Conservation (phyloP, 1,284 basidiomycete genomes). For the Clitocybe nebularis region DNA sequence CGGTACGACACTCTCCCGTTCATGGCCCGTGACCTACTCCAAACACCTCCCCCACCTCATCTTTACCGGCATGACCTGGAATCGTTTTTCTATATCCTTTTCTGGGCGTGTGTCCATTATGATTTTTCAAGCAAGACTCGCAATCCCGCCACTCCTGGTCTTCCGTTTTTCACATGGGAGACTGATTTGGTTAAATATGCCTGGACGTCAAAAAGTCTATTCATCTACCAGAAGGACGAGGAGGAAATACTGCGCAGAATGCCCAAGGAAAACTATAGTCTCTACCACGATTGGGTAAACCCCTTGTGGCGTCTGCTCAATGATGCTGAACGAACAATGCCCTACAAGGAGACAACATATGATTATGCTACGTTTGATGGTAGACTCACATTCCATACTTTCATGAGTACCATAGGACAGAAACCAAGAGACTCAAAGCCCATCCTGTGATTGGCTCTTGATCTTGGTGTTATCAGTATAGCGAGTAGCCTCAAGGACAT, state of each 20-base stretch:
- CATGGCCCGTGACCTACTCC: slow-evolving; percentile 2
- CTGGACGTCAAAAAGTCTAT: not conserved
- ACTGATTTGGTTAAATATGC: not conserved
- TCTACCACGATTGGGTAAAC: not conserved
- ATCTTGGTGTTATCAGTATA: too few relatives aligned
- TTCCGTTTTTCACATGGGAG: not conserved
- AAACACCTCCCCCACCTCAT: slow-evolving; percentile 1
- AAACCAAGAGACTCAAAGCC: too few relatives aligned
- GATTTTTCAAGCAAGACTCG: not conserved
- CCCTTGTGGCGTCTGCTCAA: not conserved
- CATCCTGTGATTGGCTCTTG: too few relatives aligned
- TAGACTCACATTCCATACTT: not conserved
- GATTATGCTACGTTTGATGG: not conserved
- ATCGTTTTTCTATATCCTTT: slow-evolving; percentile 6
- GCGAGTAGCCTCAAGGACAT: too few relatives aligned
- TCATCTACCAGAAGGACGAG: not conserved
- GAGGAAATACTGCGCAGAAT: not conserved
- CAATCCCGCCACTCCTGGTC: not conserved
- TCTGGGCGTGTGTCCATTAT: slow-evolving; percentile 5
- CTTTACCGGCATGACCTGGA: slow-evolving; percentile 4
- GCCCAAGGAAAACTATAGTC: not conserved
- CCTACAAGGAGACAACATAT: not conserved
- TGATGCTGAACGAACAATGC: not conserved
- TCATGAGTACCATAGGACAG: not conserved
- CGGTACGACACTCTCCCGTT: slow-evolving; percentile 1